These are phyloP conservation scores for Uronychia setigera DNA, from an alignment of 73 alveolate species.

Conservation along the genomic window DNA sequence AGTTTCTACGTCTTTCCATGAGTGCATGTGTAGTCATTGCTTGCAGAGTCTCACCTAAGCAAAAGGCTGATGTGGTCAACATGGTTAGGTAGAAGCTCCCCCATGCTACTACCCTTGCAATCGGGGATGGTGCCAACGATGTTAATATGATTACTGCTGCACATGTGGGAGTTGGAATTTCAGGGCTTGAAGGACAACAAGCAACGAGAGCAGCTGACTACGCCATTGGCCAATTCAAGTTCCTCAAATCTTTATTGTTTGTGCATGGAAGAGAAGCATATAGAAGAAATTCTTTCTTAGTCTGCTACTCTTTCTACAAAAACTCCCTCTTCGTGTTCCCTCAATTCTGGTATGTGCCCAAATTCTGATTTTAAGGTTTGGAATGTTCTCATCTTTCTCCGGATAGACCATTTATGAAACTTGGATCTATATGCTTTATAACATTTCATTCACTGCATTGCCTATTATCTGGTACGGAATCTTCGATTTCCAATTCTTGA, in stretches of 20 bases:
- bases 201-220: constrained; percentile 97
- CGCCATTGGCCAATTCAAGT: constrained; percentile 91
- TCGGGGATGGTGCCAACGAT: constrained; percentile 99
- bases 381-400: constrained; percentile 71
- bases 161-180: constrained; percentile 95
- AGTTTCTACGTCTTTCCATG: constrained; percentile 71
- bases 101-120: constrained; percentile 85
- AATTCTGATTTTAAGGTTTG: constrained; percentile 57
- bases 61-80: constrained; percentile 93
- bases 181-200: constrained; percentile 96
- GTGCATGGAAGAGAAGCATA: constrained; percentile 98
- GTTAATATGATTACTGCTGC: constrained; percentile 98
- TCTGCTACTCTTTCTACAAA: constrained; percentile 94
- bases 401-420: constrained; percentile 82
- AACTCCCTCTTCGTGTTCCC: constrained; percentile 68
- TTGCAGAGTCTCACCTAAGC: constrained; percentile 95
- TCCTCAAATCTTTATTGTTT: constrained; percentile 81
- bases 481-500: constrained; percentile 74
- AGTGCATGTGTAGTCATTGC: constrained; percentile 83
- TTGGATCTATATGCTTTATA: constrained; percentile 78
- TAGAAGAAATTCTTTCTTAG: constrained; percentile 92
- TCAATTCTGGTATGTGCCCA: constrained; percentile 73
- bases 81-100: constrained; percentile 72
- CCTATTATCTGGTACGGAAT: constrained; percentile 85
- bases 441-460: constrained; percentile 78